These are phyloP conservation scores for Suhomyces ambrosiae DNA, from an alignment of 1,139 yeast genomes.

Conservation along the genomic window DNA sequence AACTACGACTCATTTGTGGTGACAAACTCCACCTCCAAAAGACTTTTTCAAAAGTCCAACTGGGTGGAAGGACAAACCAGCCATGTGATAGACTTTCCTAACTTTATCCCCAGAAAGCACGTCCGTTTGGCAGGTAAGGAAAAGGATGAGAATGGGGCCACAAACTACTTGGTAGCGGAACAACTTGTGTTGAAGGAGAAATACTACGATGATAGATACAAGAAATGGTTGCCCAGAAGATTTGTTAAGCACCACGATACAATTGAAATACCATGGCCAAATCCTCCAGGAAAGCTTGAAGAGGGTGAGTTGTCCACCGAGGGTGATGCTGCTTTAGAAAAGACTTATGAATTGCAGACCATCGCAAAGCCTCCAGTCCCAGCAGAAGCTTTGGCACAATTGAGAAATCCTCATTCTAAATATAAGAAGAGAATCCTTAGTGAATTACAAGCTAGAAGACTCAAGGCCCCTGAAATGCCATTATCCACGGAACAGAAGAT, in stretches of 20 bases:
- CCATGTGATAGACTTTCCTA: slow-evolving; percentile 69
- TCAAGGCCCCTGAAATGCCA: slow-evolving; percentile 80
- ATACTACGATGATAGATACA: slow-evolving; percentile 75
- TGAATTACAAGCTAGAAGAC: slow-evolving; percentile 60
- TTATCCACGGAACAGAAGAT: slow-evolving; percentile 63
- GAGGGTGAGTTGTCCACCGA: slow-evolving; percentile 63
- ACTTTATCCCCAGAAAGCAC: slow-evolving; percentile 49
- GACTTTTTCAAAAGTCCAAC: slow-evolving; percentile 58
- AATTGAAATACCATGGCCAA: slow-evolving; percentile 88
- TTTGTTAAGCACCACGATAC: slow-evolving; percentile 68
- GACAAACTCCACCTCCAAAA: slow-evolving; percentile 39
- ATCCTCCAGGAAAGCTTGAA: slow-evolving; percentile 61
- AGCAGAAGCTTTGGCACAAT: slow-evolving; percentile 59
- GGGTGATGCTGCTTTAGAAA: slow-evolving; percentile 63
- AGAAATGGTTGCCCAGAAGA: slow-evolving; percentile 75
- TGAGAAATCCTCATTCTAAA: slow-evolving; percentile 72
- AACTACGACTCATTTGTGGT: slow-evolving; percentile 38
- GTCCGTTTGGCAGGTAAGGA: slow-evolving; percentile 76
- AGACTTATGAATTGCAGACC: slow-evolving; percentile 74
- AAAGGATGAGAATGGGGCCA: slow-evolving; percentile 58
- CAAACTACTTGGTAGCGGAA: slow-evolving; percentile 72
- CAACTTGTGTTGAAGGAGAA: slow-evolving; percentile 64
- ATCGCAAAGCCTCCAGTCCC: slow-evolving; percentile 73
- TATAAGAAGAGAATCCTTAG: slow-evolving; percentile 59
- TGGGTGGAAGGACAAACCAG: slow-evolving; percentile 77